Percentiles rank a stretch among this genome's conserved stretches.
phyloP scores from a whole-genome alignment of 1,284 basidiomycete genomes.

The Irpex lacteus region DNA sequence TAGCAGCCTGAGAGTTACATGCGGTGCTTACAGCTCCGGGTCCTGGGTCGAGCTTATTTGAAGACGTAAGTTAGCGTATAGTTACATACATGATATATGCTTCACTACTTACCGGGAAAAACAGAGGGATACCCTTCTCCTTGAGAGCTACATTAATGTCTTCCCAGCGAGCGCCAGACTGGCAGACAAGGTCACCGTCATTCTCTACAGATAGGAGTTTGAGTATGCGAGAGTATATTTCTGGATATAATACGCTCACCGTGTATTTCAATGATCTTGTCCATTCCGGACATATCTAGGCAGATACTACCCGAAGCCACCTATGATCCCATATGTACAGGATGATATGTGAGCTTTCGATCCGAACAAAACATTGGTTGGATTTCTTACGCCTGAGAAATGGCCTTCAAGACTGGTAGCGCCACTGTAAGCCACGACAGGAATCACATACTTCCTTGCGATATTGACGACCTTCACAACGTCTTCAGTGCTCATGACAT shows the following conservation, averaged over 20 bases:
- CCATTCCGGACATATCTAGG: slow-evolving; percentile 83
- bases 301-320: slow-evolving; percentile 71
- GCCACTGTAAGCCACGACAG: slow-evolving; percentile 56
- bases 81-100: not conserved
- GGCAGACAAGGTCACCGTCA: slow-evolving; percentile 75
- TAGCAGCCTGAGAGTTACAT: not conserved
- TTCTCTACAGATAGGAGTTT: slow-evolving; percentile 34
- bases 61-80: not conserved
- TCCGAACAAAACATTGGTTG: too few species aligned
- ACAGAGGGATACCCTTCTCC: slow-evolving; percentile 64
- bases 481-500: slow-evolving; percentile 48
- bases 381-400: slow-evolving; percentile 52
- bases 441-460: slow-evolving; percentile 52
- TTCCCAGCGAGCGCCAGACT: slow-evolving; percentile 86
- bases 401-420: slow-evolving; percentile 62
- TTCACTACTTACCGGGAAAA: slow-evolving; percentile 57
- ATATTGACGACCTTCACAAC: slow-evolving; percentile 57
- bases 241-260: slow-evolving; percentile 37
- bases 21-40: slow-evolving; percentile 45
- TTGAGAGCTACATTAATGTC: slow-evolving; percentile 79
- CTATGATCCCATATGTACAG: slow-evolving; percentile 27
- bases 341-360: too few species aligned
- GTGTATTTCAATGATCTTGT: slow-evolving; percentile 76
- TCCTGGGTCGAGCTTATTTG: slow-evolving; percentile 46
- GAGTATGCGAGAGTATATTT: not conserved